Conservation (phyloP, 2,329 filamentous ascomycete genomes). For the Aspergillus udagawae region DNA sequence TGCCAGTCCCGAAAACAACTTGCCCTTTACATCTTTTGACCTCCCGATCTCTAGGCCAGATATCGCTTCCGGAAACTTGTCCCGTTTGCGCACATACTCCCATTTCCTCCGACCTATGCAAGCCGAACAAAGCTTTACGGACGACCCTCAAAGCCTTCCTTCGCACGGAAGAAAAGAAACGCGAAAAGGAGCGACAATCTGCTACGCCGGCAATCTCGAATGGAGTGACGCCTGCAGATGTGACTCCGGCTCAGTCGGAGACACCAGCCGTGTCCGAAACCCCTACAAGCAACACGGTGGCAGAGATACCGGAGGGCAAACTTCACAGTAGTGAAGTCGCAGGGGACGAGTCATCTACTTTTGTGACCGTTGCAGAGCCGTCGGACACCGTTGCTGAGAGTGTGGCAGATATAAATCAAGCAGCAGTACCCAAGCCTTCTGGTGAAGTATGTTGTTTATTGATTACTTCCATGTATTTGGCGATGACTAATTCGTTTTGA, state of each 20-base stretch:
- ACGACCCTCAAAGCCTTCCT: conserved; percentile 90
- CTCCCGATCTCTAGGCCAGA: conserved; percentile 57
- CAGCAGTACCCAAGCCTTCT: conserved; percentile 3
- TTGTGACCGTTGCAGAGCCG: conserved; percentile 2
- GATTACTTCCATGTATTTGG: neutral
- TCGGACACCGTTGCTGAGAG: conserved; percentile 7
- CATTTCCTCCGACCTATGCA: conserved; percentile 79
- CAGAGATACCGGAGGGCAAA: conserved; percentile 5
- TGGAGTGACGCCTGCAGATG: conserved; percentile 21
- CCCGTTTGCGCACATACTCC: conserved; percentile 92
- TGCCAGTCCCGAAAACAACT: neutral
- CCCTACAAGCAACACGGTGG: conserved; percentile 10
- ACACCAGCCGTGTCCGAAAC: conserved; percentile 15
- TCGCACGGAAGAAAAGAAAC: conserved; percentile 86
- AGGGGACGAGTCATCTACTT: conserved; percentile 11
- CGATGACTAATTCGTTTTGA: neutral
- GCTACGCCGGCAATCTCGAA: conserved; percentile 30
- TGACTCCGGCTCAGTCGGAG: conserved; percentile 13
- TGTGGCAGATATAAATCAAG: conserved; percentile 1
- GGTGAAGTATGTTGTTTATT: conserved; percentile 15
- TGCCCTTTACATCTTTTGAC: neutral
- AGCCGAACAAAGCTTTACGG: conserved; percentile 82
- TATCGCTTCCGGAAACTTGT: conserved; percentile 71
- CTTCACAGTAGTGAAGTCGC: conserved; percentile 6
- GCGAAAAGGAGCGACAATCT: conserved; percentile 57